These are phyloP conservation scores for Hypoxylon sp. DNA, from an alignment of 2,329 filamentous ascomycete species.

Conservation along the genomic window DNA sequence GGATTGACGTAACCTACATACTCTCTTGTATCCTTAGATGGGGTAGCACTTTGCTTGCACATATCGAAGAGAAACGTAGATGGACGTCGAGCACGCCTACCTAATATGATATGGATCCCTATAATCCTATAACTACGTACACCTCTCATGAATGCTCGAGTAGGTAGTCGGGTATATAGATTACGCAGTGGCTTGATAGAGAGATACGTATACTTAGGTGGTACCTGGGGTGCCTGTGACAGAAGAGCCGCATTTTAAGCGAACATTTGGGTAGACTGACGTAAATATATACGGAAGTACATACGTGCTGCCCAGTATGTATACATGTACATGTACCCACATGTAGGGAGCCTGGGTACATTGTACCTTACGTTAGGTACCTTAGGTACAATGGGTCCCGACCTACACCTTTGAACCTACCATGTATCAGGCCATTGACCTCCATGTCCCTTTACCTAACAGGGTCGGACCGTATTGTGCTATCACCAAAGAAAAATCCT, in stretches of 20 bases:
- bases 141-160: not conserved
- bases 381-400: not conserved
- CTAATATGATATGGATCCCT: not conserved
- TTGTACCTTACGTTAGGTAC: slow-evolving; percentile 21
- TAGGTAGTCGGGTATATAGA: not conserved
- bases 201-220: not conserved
- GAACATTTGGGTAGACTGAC: slow-evolving; percentile 20
- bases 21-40: slow-evolving; percentile 45
- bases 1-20: slow-evolving; percentile 53
- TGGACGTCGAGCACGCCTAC: not conserved
- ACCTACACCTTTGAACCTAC: not conserved
- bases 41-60: slow-evolving; percentile 2
- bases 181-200: not conserved
- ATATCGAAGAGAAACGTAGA: not conserved
- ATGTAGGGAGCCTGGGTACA: no score
- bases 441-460: slow-evolving; percentile 14
- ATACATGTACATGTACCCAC: not conserved
- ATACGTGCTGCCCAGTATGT: not conserved
- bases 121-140: not conserved
- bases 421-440: not conserved
- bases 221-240: not conserved
- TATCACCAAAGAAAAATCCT: slow-evolving; percentile 34
- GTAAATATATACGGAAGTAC: slow-evolving; percentile 25
- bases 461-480: slow-evolving; percentile 24
- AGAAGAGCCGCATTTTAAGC: slow-evolving; percentile 41